Base-by-base conservation (phyloP, 2,329 filamentous ascomycete species). In the Incumbomyces delicatus region DNA sequence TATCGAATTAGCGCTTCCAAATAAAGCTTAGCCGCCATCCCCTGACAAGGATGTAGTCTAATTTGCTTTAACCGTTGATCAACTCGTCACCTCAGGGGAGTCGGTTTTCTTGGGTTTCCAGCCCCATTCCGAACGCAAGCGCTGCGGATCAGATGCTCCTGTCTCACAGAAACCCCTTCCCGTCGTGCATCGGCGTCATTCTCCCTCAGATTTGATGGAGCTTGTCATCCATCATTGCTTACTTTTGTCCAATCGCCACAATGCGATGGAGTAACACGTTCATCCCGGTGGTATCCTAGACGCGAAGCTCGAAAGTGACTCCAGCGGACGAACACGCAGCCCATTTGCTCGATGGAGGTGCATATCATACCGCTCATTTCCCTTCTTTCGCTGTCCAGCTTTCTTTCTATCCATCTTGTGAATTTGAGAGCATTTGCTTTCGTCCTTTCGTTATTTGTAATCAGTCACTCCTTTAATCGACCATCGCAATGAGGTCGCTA, bases 371-470 rank as follows among this genome's bases (percentile, higher is more conserved):
- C 7, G 11, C 14, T 27, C 33, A 17, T 45, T 18, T 31, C 22
- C 30, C 27, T 27, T 37, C 17, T 27, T n/a, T 17, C n/a, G 17
- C 16, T 38, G 14, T 16, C 30, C 17, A 8, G 14, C n/a, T 16
- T 38, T 35, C 18, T 31, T 18, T 45, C 30, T 20, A 37, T 8
- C 12, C n/a, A 22, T 17, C 3, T 34, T n/a, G 14, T 44, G 41
- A n/a, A 35, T 47, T 51, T 50, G 53, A 53, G 50, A 52, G 53
- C 48, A 43, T 44, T 52, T 50, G 53, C 51, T 53, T 52, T 55
- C 53, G 53, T 55, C 53, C 53, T 44, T 46, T 55, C 53, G 40
- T 55, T 55, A 49, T 40, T n/a, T 49, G 22, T 44, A 48, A 42
- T 41, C 27, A 16, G 53, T 52, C 51, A 44, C 49, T 55, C 53